Base-by-base conservation (phyloP, 1,284 basidiomycete genomes). In the Tilletiopsis washingtonensis region DNA sequence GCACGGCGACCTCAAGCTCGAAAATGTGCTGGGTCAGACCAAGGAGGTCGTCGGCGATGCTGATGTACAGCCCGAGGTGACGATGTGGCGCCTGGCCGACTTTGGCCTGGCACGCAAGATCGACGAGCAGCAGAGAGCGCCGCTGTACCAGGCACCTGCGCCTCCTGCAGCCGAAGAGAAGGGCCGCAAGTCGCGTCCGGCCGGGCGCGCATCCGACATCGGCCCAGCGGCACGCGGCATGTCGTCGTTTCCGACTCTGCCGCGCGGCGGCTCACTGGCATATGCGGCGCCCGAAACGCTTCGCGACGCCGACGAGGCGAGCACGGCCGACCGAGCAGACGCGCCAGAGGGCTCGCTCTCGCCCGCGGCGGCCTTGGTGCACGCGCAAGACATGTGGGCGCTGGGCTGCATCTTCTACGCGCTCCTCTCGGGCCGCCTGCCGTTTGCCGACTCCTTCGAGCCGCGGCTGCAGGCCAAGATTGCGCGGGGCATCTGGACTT, bases 1-100 rank as follows among this genome's bases (percentile, higher is more conserved):
- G 24, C 66, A 69, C 40, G 60, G 62, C 15, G 66, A 98, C 75
- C 78, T 98, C 74, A 98, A 98, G 76, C 81, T 96, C 50, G 93
- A 97, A 77, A 98, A 98, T 76, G 84, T 97, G 42, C 80, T 98
- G 2, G 64, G 62, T 20, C 61, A 66, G 45, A 49, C 47, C 20
- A n/a, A n/a, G n/a, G 43, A 32, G n/a, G 14, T 3, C 19, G 25
- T 3, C n/a, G n/a, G n/a, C n/a, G n/a, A n/a, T n/a, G n/a, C n/a
- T n/a, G 41, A 15, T n/a, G 21, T 24, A 45, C 21, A n/a, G 23
- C 9, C 12, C 34, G 3, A n/a, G 60, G 6, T 59, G 55, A 9
- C n/a, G 29, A 34, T 34, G 43, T 74, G 73, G 73, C 59, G 69
- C 23, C 46, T 91, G 34, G 78, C 79, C 40, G 88, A 91, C 74